Evolutionary conservation across 108 stramenopile species (phyloP).

Genomic region (Pelagomonas calceolata): DNA sequence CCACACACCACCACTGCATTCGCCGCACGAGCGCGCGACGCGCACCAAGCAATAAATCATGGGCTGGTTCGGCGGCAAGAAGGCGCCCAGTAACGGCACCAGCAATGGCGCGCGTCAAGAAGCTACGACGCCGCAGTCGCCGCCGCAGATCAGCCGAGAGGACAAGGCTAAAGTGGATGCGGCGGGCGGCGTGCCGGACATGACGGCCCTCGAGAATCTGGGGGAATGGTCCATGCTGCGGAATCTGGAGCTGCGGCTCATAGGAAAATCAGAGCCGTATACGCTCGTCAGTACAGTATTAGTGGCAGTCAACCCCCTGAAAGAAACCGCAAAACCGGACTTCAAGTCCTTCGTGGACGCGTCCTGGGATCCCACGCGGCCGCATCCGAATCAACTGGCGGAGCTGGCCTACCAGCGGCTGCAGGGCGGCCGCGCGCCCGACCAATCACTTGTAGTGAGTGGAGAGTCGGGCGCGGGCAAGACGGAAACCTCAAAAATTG

Average conservation of each 20-base stretch:
- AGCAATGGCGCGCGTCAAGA: too few species aligned
- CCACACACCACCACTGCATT: too few species aligned
- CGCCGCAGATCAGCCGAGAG: too few species aligned
- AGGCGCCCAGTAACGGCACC: too few species aligned
- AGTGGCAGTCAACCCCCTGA: slow-evolving; percentile 4
- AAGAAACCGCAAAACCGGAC: not conserved
- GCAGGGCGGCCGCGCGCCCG: slow-evolving; percentile 1
- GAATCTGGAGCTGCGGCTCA: not conserved
- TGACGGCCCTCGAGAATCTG: slow-evolving; percentile 3
- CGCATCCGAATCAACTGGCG: not conserved
- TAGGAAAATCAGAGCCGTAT: not conserved
- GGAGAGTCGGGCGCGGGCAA: slow-evolving; percentile 67
- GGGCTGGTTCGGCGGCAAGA: too few species aligned
- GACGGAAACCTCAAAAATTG: slow-evolving; percentile 90
- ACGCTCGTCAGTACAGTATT: not conserved
- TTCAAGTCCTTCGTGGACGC: not conserved
- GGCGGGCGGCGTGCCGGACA: not conserved
- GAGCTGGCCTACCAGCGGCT: not conserved
- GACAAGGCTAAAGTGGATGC: not conserved
- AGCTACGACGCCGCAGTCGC: too few species aligned
- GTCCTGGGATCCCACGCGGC: not conserved
- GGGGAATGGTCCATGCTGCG: not conserved
- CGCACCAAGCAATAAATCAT: too few species aligned
- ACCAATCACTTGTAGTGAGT: slow-evolving; percentile 60
- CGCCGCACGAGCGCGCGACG: too few species aligned